Conservation (phyloP, 352 stramenopile species). For the Globisporangium perplexum region DNA sequence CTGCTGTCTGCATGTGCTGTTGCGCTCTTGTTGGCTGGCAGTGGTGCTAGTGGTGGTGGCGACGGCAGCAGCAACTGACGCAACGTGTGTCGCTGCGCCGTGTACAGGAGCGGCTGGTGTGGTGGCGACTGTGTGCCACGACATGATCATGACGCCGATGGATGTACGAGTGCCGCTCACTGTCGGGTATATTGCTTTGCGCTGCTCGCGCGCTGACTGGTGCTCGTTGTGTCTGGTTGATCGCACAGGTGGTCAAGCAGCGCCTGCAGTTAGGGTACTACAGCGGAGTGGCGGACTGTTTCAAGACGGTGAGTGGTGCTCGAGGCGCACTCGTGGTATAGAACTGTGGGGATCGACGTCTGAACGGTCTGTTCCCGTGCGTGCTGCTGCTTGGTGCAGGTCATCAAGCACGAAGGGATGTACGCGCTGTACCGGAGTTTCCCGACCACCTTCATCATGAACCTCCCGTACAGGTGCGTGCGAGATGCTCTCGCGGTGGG, state of each 20-base stretch:
- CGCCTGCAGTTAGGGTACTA: constrained; percentile 99
- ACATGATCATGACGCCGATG: constrained; percentile 98
- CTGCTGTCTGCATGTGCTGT: not conserved
- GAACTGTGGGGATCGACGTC: constrained; percentile 3
- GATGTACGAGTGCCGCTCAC: constrained; percentile 59
- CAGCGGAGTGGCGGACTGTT: constrained; percentile 86
- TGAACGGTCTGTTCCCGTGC: constrained; percentile 7
- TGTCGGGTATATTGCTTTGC: not conserved
- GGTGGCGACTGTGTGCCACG: constrained; percentile 94
- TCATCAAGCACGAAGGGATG: constrained; percentile 71
- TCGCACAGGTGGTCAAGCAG: constrained; percentile 96
- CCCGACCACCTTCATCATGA: constrained; percentile 97
- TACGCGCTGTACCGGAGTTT: constrained; percentile 93
- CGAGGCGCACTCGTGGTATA: not conserved
- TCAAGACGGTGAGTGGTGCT: constrained; percentile 53
- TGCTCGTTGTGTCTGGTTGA: not conserved
- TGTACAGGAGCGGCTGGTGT: constrained; percentile 84
- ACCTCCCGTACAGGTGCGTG: constrained; percentile 93
- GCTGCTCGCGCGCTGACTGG: constrained; percentile 3
- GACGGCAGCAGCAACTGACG: not conserved
- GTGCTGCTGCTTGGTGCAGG: constrained; percentile 22
- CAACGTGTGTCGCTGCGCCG: constrained; percentile 12
- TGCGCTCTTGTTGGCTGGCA: not conserved
- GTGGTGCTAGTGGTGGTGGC: too few relatives aligned
- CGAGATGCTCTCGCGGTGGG: too few relatives aligned